Percentiles rank a stretch among this genome's conserved stretches.
Evolutionary conservation across 2,329 filamentous ascomycete genomes (phyloP).

Genomic region (Xylaria sp.): DNA sequence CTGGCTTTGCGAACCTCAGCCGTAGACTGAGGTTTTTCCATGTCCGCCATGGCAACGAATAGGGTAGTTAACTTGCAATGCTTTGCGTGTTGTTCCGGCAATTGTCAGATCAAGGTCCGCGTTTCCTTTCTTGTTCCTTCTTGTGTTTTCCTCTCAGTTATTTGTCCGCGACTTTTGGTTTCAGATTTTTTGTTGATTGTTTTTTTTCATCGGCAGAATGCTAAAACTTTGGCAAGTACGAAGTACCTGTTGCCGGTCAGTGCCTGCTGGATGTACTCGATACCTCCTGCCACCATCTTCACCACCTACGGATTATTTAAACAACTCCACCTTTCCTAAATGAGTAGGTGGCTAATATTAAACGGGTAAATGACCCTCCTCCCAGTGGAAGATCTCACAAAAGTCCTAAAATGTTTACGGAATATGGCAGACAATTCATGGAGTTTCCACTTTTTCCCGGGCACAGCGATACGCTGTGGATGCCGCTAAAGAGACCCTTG

Average conservation of each 20-base stretch:
- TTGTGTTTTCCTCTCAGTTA: background rate
- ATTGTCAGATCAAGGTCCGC: background rate
- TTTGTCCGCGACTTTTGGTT: background rate
- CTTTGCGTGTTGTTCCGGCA: background rate
- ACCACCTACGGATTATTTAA: no score
- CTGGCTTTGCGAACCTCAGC: conserved; percentile 19
- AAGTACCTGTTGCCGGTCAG: no score
- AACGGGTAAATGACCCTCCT: no score
- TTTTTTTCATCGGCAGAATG: background rate
- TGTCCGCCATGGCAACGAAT: conserved; percentile 7
- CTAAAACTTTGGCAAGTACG: no score
- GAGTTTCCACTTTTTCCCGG: background rate
- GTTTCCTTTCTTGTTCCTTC: background rate
- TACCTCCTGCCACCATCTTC: no score
- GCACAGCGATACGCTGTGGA: background rate
- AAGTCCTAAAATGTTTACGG: no score
- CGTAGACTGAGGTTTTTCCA: conserved; percentile 14
- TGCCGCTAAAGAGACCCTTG: background rate
- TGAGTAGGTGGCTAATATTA: no score
- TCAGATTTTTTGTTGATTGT: background rate
- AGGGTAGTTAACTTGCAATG: background rate
- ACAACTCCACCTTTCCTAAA: no score
- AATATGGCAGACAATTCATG: background rate
- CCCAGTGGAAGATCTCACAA: no score
- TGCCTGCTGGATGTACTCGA: no score